Conservation (phyloP, 768 basidiomycete genomes). For the Tephrocybe sp. region DNA sequence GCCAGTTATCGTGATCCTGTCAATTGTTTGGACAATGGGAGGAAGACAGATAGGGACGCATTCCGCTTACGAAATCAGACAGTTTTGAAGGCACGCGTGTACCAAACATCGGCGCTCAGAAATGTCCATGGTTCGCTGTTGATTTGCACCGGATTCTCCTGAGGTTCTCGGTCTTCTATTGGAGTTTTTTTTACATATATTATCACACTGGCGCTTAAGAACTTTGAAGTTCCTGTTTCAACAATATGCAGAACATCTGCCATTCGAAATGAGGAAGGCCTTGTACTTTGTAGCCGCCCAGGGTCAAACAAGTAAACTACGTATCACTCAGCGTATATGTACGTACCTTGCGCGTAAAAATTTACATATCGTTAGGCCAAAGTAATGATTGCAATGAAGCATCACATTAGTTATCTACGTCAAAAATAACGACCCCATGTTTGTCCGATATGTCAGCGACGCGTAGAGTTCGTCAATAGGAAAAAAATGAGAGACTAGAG, state of each 20-base stretch:
- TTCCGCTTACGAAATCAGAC: background rate
- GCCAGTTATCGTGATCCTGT: no score
- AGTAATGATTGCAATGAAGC: background rate
- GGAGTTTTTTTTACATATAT: background rate
- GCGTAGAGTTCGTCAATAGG: background rate
- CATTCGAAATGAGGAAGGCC: background rate
- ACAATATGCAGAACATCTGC: background rate
- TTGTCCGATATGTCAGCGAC: constrained; percentile 3
- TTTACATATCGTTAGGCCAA: background rate
- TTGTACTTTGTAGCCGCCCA: constrained; percentile 3
- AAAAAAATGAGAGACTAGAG: background rate
- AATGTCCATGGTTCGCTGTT: constrained; percentile 1
- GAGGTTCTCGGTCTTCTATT: background rate
- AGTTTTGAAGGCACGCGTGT: constrained; percentile 1
- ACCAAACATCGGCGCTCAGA: constrained; percentile 7
- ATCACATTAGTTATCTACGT: background rate
- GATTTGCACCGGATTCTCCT: background rate
- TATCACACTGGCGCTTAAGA: background rate
- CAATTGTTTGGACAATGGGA: no score
- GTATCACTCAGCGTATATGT: background rate
- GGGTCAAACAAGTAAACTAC: background rate
- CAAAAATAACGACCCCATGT: background rate
- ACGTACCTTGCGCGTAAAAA: no score
- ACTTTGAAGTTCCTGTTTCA: background rate
- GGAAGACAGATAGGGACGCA: background rate